A percentile compares a stretch with the other conserved stretches of the same genome.
Conservation (phyloP, 306 rosid genomes). For the Dicorynia guianensis region DNA sequence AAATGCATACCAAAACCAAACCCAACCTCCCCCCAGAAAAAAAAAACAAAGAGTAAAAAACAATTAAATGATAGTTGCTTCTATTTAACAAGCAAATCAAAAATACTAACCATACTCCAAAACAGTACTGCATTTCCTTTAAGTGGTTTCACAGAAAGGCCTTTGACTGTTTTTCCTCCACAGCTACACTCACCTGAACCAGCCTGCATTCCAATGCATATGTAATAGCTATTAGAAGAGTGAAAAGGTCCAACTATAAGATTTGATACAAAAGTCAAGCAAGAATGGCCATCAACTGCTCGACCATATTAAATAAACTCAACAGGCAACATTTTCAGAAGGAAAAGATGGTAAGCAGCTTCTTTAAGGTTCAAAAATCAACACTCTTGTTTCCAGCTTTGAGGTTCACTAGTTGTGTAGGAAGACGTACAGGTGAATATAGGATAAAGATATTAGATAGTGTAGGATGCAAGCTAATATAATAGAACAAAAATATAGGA, state of each 20-base stretch:
- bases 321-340: no score
- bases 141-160: constrained; percentile 77
- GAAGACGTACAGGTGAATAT: no score
- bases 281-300: neutral
- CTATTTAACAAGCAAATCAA: constrained; percentile 28
- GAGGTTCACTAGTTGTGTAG: no score
- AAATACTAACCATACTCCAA: constrained; percentile 95
- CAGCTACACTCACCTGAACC: constrained; percentile 92
- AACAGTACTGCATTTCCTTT: constrained; percentile 96
- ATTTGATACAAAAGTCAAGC: neutral
- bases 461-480: no score
- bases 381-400: no score
- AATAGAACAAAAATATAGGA: no score
- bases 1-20: neutral
- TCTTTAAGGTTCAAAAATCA: no score
- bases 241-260: constrained; percentile 26
- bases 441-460: no score
- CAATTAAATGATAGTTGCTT: neutral
- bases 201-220: constrained; percentile 63
- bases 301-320: no score
- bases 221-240: constrained; percentile 24
- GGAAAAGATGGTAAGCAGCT: no score
- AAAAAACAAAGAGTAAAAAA: constrained; percentile 2
- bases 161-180: constrained; percentile 75
- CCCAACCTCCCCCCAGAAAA: no score